phyloP scores from a whole-genome alignment of 352 stramenopile genomes.

The Phytophthora pisi region DNA sequence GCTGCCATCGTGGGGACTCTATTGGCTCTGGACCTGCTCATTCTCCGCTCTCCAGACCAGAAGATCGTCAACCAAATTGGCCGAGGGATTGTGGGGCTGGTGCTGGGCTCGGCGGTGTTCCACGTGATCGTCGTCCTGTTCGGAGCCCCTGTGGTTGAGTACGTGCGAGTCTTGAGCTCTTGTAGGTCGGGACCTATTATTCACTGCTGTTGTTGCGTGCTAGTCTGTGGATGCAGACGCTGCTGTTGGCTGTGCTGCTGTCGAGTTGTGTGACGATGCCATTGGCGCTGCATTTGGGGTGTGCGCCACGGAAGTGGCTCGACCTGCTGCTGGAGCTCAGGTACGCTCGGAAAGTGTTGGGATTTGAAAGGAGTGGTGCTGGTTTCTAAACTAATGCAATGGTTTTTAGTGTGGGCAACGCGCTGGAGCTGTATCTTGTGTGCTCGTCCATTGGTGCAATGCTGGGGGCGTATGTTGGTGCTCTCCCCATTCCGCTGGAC shows the following conservation, averaged over 20 bases:
- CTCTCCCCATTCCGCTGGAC: constrained; percentile 82
- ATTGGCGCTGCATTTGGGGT: constrained; percentile 47
- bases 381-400: not conserved
- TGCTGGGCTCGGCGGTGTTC: constrained; percentile 48
- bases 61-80: constrained; percentile 7
- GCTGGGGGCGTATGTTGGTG: constrained; percentile 74
- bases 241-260: constrained; percentile 66
- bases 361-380: not conserved
- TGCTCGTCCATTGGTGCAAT: constrained; percentile 61
- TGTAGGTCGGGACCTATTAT: not conserved
- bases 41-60: constrained; percentile 35
- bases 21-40: constrained; percentile 34
- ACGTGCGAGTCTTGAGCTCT: constrained; percentile 11
- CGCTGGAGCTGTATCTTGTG: constrained; percentile 54
- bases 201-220: constrained; percentile 1
- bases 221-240: constrained; percentile 69
- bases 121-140: constrained; percentile 77
- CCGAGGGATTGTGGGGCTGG: constrained; percentile 38
- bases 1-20: constrained; percentile 32
- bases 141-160: constrained; percentile 73
- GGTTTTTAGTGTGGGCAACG: constrained; percentile 40
- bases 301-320: constrained; percentile 46
- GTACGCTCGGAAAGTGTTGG: constrained; percentile 24
- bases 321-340: constrained; percentile 60
- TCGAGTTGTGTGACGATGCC: constrained; percentile 55